Percentiles rank a stretch among this genome's conserved stretches.
phyloP scores from a whole-genome alignment of 2,329 filamentous ascomycete species.

The Ophiostoma ulmi region DNA sequence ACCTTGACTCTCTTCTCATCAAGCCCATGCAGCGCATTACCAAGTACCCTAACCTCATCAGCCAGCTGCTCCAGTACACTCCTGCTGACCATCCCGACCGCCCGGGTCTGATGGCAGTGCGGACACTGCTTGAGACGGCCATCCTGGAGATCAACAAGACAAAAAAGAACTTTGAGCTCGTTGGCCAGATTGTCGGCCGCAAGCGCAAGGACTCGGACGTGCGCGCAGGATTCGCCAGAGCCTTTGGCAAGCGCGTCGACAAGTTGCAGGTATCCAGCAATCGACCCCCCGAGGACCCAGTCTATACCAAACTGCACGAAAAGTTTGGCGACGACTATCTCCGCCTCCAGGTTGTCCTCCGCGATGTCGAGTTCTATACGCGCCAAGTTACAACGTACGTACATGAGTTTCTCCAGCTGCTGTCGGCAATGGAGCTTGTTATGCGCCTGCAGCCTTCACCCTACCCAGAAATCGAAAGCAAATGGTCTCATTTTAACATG shows the following conservation, averaged over 20 bases:
- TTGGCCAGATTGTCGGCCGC: conserved; percentile 79
- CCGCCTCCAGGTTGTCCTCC: conserved; percentile 82
- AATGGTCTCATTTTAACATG: conserved; percentile 87
- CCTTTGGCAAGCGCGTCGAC: conserved; percentile 83
- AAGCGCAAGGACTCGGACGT: conserved; percentile 88
- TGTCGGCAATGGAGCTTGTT: conserved; percentile 76
- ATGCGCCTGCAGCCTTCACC: conserved; percentile 67
- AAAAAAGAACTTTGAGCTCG: conserved; percentile 89
- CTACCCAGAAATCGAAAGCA: conserved; percentile 82
- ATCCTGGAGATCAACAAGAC: conserved; percentile 87
- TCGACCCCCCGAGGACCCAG: conserved; percentile 67
- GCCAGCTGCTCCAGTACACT: conserved; percentile 73
- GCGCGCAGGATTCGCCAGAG: conserved; percentile 75
- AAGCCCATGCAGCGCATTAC: conserved; percentile 94
- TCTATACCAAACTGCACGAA: conserved; percentile 75
- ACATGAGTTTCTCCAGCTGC: conserved; percentile 72
- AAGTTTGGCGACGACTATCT: conserved; percentile 90
- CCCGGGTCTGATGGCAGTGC: conserved; percentile 52
- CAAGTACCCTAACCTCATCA: conserved; percentile 85
- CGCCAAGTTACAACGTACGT: conserved; percentile 76
- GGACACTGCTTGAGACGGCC: conserved; percentile 56
- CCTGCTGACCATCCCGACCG: conserved; percentile 79
- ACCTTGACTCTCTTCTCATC: conserved; percentile 89
- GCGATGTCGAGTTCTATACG: conserved; percentile 90
- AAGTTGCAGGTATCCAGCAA: conserved; percentile 65